Percentiles rank a stretch among this genome's conserved stretches.
These are phyloP conservation scores for Talaromyces amestolkiae DNA, from an alignment of 2,329 filamentous ascomycete genomes.

Conservation along the genomic window DNA sequence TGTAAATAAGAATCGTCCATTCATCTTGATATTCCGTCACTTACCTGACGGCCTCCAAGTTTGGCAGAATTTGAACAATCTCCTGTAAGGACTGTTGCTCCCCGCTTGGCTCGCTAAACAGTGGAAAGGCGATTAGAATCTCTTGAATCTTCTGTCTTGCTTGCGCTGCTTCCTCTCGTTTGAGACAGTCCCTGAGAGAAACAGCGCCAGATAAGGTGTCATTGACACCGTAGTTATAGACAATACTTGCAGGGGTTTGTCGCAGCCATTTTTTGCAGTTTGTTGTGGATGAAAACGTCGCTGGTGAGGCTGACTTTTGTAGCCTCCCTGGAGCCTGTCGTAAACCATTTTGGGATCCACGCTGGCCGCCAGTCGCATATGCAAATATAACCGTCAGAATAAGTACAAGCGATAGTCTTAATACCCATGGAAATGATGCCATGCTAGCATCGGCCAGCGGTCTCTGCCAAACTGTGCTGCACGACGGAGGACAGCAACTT, in stretches of 20 bases:
- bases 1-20: constrained; percentile 1
- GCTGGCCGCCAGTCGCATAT: neutral
- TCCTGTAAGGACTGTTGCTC: neutral
- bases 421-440: constrained; percentile 1
- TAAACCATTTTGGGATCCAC: neutral
- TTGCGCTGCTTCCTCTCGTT: constrained; percentile 8
- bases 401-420: constrained; percentile 5
- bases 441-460: neutral
- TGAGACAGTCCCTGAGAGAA: constrained; percentile 1
- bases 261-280: constrained; percentile 1
- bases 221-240: constrained; percentile 1
- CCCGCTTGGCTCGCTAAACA: neutral
- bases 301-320: no score
- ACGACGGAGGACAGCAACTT: neutral
- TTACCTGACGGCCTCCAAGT: constrained; percentile 4
- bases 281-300: constrained; percentile 6
- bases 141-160: constrained; percentile 10
- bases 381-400: neutral
- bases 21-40: neutral
- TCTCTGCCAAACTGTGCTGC: neutral
- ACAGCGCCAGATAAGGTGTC: neutral
- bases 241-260: constrained; percentile 8
- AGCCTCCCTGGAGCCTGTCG: neutral
- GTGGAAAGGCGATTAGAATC: neutral
- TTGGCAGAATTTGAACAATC: constrained; percentile 3